Base-by-base conservation (phyloP, 1,139 yeast species). In the Diutina catenulata region DNA sequence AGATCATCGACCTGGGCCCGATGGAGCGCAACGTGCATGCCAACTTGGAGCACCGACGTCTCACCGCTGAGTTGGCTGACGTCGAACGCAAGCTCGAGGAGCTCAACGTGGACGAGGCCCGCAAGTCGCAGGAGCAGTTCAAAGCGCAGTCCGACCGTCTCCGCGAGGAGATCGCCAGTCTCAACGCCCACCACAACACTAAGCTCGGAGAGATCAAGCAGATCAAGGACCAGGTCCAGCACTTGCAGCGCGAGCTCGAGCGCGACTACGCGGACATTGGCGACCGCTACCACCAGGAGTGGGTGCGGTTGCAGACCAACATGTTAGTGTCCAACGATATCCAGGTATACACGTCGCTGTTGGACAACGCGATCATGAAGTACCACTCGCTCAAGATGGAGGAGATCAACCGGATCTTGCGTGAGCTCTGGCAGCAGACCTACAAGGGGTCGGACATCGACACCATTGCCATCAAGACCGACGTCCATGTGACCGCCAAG, bases 361-460 rank as follows among this genome's bases (percentile, higher is more conserved):
- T 93, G 38, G 98, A 93, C 50, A 76, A 76, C 47, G 95, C 97
- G 0, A 88, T 93, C 38, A 88, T 93, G 95, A 79, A 80, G 49
- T 91, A 77, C 52, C 99, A 93, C 54, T 72, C 86, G 41, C 63
- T 81, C 43, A 93, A 93, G 54, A 93, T 93, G 98, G 76, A 76
- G 47, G 95, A 88, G 49, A 87, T 91, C 49, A 93, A 93, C 56
- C 67, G 82, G 43, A 82, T 86, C 23, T 66, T 93, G 38, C 91
- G 83, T 49, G 96, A 87, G 49, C 59, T 91, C 33, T 93, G 99
- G 99, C 82, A 86, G 43, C 76, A 76, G 40, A 91, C 99, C 0
- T 93, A 93, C 51, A 81, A 82, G 46, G 98, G 98, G 1, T 80
- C 96, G 1, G 99, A 93, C 56, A 87, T 93, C 33, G 96, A 93